phyloP scores from a whole-genome alignment of 108 stramenopile genomes.

The Epipyxis sp. region DNA sequence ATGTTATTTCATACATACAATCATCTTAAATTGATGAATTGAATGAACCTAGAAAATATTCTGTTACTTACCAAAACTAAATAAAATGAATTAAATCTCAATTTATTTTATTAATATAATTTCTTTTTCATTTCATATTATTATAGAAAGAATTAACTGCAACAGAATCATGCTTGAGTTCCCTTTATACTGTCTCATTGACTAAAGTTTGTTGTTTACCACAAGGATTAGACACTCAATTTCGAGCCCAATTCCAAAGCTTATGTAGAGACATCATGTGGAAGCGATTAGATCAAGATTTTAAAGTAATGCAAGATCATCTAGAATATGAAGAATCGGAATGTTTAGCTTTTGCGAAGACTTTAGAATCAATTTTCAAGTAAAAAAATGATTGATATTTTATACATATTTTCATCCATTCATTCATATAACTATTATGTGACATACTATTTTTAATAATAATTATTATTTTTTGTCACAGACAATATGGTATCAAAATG shows the following conservation, averaged over 20 bases:
- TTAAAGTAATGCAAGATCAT: background rate
- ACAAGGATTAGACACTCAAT: background rate
- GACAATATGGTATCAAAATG: background rate
- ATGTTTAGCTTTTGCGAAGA: background rate
- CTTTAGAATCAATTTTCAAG: slow-evolving; percentile 11
- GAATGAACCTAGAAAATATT: too few relatives aligned
- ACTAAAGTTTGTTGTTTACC: background rate
- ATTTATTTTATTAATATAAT: too few relatives aligned
- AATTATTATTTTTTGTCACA: too few relatives aligned
- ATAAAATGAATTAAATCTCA: too few relatives aligned
- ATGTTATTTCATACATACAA: too few relatives aligned
- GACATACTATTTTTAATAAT: too few relatives aligned
- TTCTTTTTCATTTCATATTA: too few relatives aligned
- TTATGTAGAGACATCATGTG: background rate
- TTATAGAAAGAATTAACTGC: background rate
- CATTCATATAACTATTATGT: too few relatives aligned
- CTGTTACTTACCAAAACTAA: too few relatives aligned
- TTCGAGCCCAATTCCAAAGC: background rate
- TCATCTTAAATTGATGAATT: too few relatives aligned
- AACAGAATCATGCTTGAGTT: background rate
- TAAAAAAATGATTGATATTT: too few relatives aligned
- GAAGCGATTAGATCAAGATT: background rate
- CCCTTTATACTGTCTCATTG: background rate
- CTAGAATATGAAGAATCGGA: background rate
- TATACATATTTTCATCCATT: too few relatives aligned